Evolutionary conservation across 148 eudicot species (phyloP), one percentile per base, ranked within the genome.

Genomic region (Selenicereus undatus): DNA sequence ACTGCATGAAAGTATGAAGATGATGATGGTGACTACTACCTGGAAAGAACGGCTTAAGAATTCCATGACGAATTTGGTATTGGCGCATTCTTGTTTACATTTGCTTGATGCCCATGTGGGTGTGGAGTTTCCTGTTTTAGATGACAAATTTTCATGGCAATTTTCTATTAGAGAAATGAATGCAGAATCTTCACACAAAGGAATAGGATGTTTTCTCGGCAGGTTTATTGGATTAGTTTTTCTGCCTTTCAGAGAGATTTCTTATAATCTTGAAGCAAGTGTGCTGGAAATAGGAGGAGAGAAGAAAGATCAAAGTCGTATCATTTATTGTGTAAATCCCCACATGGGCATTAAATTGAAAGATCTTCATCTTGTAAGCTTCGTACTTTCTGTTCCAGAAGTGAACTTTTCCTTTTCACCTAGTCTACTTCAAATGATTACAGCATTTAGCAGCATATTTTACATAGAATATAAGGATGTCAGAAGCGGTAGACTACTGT

Each of bases 401-500:
- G 68, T 94, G 65, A 80, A 77, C 24, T 74, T 94, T 82, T 86
- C 91, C 27, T 76, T 92, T 83, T 91, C 93, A 74, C 91, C 97
- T 17, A 66, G 68, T 60, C 92, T 91, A 72, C 36, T 96, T 76
- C 79, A 83, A 20, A 76, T 87, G 78, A 71, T 91, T 65, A 69
- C 72, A 69, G 83, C 87, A 58, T 84, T 90, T 76, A 81, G 70
- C 83, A 78, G 76, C 68, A 73, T 89, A 39, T 81, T 86, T 66
- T 79, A 79, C 73, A 73, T 36, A 80, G 84, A 87, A 78, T 32
- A 84, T 48, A 86, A 84, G 80, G 69, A 51, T 78, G 24, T 77
- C 79, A 91, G 98, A 88, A 88, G 80, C 83, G 98, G 99, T 60
- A 89, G 87, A 80, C 90, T 89, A 75, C 89, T 96, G 11, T 96